Conservation (phyloP, 768 basidiomycete genomes). For the Termitomyces sp. region DNA sequence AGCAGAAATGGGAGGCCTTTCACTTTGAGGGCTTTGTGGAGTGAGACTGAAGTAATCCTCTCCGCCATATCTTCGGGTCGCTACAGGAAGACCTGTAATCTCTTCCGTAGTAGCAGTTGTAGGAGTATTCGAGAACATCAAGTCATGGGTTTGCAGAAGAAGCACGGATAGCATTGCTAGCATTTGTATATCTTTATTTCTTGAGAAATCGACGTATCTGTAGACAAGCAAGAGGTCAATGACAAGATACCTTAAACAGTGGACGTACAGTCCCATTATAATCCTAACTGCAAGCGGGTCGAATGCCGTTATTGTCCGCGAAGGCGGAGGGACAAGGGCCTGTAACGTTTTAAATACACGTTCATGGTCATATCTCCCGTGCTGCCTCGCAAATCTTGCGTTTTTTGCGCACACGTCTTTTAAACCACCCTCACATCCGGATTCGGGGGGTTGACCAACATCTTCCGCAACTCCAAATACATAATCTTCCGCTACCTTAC, state of each 20-base stretch:
- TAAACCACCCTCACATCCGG: conserved; percentile 22
- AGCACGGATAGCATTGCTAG: conserved; percentile 70
- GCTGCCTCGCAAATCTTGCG: conserved; percentile 48
- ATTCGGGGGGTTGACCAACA: conserved; percentile 1
- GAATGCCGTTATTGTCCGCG: conserved; percentile 15
- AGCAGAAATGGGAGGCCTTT: conserved; percentile 43
- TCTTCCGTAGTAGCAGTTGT: conserved; percentile 7
- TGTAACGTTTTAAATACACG: conserved; percentile 55
- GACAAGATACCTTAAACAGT: conserved; percentile 1
- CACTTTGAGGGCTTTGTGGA: conserved; percentile 27
- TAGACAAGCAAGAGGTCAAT: neutral
- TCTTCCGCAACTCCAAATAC: conserved; percentile 15
- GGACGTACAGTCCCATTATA: conserved; percentile 42
- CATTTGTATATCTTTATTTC: conserved; percentile 70
- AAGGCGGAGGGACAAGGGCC: conserved; percentile 35
- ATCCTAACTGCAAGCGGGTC: conserved; percentile 30
- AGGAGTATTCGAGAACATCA: conserved; percentile 14
- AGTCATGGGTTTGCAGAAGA: conserved; percentile 46
- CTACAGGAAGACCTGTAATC: neutral
- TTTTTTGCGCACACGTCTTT: conserved; percentile 53
- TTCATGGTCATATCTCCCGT: conserved; percentile 66
- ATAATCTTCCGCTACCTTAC: conserved; percentile 59
- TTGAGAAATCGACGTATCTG: conserved; percentile 36
- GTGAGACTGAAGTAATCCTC: conserved; percentile 58
- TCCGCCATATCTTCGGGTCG: conserved; percentile 17